phyloP scores from a whole-genome alignment of 768 basidiomycete genomes.

The Russula foetens region DNA sequence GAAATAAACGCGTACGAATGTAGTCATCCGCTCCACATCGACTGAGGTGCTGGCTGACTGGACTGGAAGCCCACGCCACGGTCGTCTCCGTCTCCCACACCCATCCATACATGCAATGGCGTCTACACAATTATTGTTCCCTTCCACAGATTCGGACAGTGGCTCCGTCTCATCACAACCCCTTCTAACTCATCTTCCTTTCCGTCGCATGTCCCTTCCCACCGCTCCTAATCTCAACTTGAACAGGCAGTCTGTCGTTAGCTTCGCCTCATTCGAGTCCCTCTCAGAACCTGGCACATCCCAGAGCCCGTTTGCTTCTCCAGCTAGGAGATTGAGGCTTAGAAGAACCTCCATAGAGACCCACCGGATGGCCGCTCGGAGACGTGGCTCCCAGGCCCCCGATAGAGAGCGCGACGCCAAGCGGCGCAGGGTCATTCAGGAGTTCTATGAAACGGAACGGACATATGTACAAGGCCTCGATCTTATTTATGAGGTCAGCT shows the following conservation, averaged over 20 bases:
- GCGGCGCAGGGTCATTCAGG: slow-evolving; percentile 61
- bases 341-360: slow-evolving; percentile 35
- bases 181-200: slow-evolving; percentile 45
- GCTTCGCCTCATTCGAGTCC: slow-evolving; percentile 68
- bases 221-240: slow-evolving; percentile 32
- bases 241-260: slow-evolving; percentile 58
- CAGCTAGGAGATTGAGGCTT: slow-evolving; percentile 23
- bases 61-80: background rate
- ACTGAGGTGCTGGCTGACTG: background rate
- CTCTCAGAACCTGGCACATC: slow-evolving; percentile 43
- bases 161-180: slow-evolving; percentile 26
- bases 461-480: slow-evolving; percentile 78
- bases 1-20: background rate
- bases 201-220: slow-evolving; percentile 39
- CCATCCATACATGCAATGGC: background rate
- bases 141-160: slow-evolving; percentile 12
- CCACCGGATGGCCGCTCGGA: slow-evolving; percentile 31
- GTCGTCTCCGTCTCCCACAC: background rate
- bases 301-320: slow-evolving; percentile 24
- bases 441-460: slow-evolving; percentile 76
- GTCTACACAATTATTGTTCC: slow-evolving; percentile 10
- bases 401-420: slow-evolving; percentile 48
- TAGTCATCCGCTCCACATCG: background rate
- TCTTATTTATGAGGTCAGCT: slow-evolving; percentile 67
- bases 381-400: slow-evolving; percentile 32